Evolutionary conservation across 306 rosid species (phyloP).

Genomic region (Gleditsia sinensis): DNA sequence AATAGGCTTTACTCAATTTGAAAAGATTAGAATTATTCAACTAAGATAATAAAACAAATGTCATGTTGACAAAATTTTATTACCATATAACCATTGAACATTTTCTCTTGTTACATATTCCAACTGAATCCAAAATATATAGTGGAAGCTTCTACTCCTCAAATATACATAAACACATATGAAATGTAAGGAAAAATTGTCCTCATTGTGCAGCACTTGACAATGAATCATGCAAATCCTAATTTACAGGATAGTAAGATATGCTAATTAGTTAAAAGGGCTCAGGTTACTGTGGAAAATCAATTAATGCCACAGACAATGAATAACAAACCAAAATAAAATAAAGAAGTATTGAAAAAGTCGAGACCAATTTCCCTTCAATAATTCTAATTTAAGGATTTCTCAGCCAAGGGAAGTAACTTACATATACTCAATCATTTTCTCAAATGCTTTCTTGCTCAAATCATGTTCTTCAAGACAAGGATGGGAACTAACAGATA

Average conservation of each 20-base stretch:
- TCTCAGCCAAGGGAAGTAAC: constrained; percentile 39
- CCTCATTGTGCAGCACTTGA: constrained; percentile 26
- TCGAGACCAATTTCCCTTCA: constrained; percentile 16
- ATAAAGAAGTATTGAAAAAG: neutral
- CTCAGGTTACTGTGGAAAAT: neutral
- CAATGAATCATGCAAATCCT: constrained; percentile 14
- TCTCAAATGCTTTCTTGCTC: constrained; percentile 79
- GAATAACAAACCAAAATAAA: neutral
- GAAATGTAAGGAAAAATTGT: constrained; percentile 18
- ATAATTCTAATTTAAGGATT: constrained; percentile 19
- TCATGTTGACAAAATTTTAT: neutral
- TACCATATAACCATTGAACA: neutral
- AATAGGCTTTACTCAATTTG: constrained; percentile 22
- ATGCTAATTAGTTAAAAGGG: constrained; percentile 24
- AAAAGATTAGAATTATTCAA: constrained; percentile 3
- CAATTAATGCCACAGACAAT: neutral
- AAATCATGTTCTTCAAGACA: constrained; percentile 82
- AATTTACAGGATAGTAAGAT: constrained; percentile 27
- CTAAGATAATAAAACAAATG: neutral
- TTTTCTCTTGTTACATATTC: constrained; percentile 24
- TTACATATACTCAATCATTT: constrained; percentile 91
- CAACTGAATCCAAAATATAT: constrained; percentile 4
- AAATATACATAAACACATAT: neutral
- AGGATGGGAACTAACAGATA: constrained; percentile 58
- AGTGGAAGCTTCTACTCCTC: neutral